Base-by-base conservation (phyloP, 345 rosid species). In the Gossypium bickii region DNA sequence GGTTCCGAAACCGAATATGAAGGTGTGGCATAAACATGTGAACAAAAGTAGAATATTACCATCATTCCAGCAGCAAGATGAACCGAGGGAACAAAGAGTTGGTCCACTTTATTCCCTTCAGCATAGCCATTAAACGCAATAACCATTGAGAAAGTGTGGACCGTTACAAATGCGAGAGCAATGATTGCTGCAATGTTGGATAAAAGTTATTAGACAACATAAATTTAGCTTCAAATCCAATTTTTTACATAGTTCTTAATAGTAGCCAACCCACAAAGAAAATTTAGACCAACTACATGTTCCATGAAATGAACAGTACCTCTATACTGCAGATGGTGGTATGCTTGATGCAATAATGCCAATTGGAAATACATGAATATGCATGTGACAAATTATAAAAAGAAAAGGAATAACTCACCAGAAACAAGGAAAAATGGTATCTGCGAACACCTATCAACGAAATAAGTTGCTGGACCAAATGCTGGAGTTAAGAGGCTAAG, bases 81-180 rank as follows among this genome's bases (percentile, higher is more conserved):
- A 79, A 95, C 82, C 4, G 75, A 77, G 24, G 99, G 98, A 81
- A 86, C 98, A 81, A 95, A 89, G 70, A 72, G 78, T 78, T 89
- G 96, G 83, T 93, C 96, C 78, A 85, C 87, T 87, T 82, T 91
- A 75, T 87, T 95, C 81, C 97, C 96, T 82, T 91, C 90, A 10
- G 89, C 91, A 82, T 93, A 91, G 61, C 94, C 98, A 59, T 89
- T 90, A 71, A 93, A 95, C 43, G 99, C 92, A 82, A 93, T 90
- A 64, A 95, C 97, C 97, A 95, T 95, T 55, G 98, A 95, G 88
- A 87, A 90, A 70, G 99, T 95, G 86, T 93, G 98, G 80, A 93
- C 88, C 13, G 96, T 91, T 34, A 83, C 97, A 78, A 91, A 93
- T 64, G 96, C 95, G 77, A 95, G 97, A 71, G 97, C 95, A 75